Conservation (phyloP, 169 alveolate species). For the Babesia ovata region DNA sequence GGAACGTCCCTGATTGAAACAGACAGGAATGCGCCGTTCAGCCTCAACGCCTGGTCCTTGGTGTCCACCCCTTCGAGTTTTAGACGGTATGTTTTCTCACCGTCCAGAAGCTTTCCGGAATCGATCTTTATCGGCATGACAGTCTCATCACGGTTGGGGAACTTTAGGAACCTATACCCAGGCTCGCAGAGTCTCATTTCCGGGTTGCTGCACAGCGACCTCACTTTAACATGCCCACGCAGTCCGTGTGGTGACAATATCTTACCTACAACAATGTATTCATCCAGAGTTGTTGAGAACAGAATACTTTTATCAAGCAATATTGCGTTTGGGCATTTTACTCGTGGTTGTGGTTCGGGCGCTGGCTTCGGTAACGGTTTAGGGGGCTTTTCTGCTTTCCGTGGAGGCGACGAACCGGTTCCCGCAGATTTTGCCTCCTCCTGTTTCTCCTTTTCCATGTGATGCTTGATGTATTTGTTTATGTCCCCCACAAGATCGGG, state of each 20-base stretch:
- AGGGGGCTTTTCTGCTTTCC: neutral
- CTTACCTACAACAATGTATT: slow-evolving; percentile 54
- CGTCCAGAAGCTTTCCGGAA: slow-evolving; percentile 42
- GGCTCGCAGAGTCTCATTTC: slow-evolving; percentile 56
- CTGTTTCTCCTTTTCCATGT: neutral
- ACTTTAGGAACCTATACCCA: slow-evolving; percentile 52
- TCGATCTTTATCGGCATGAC: slow-evolving; percentile 61
- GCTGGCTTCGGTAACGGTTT: neutral
- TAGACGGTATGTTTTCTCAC: slow-evolving; percentile 31
- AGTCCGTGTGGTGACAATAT: slow-evolving; percentile 51
- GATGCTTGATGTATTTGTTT: slow-evolving; percentile 4
- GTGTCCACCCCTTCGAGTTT: slow-evolving; percentile 64
- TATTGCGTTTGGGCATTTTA: slow-evolving; percentile 26
- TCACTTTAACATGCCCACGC: slow-evolving; percentile 57
- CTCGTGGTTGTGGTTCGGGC: neutral
- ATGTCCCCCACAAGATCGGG: slow-evolving; percentile 5
- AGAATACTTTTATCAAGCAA: slow-evolving; percentile 43
- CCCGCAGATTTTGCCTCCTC: neutral
- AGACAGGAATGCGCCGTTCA: slow-evolving; percentile 50
- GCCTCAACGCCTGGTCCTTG: slow-evolving; percentile 53
- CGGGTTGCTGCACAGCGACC: slow-evolving; percentile 31
- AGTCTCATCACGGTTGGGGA: slow-evolving; percentile 45
- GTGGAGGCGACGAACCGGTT: neutral
- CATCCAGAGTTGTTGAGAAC: slow-evolving; percentile 40
- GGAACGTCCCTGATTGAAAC: slow-evolving; percentile 50